These are phyloP conservation scores for Guyanaporus albipodus DNA, from an alignment of 768 basidiomycete genomes.

Conservation along the genomic window DNA sequence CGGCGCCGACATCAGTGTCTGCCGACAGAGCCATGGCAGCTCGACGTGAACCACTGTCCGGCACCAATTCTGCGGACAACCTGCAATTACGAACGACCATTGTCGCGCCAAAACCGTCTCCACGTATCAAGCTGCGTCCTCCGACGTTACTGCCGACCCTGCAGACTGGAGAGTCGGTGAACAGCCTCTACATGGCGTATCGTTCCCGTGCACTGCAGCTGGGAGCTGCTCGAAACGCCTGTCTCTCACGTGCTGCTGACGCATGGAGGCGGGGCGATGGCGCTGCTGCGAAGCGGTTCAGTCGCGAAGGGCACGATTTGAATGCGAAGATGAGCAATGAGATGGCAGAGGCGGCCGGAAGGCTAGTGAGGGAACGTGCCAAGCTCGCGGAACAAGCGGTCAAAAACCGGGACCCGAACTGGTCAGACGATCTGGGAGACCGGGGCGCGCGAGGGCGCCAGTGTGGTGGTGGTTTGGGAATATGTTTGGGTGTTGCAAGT, in stretches of 20 bases:
- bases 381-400: constrained; percentile 74
- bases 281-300: constrained; percentile 92
- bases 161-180: constrained; percentile 77
- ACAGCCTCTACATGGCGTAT: constrained; percentile 82
- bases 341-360: constrained; percentile 80
- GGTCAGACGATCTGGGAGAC: constrained; percentile 85
- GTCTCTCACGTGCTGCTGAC: constrained; percentile 90
- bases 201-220: constrained; percentile 86
- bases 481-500: constrained; percentile 81
- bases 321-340: constrained; percentile 89
- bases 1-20: constrained; percentile 28
- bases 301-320: constrained; percentile 88
- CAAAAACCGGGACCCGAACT: constrained; percentile 58
- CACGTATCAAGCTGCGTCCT: constrained; percentile 78
- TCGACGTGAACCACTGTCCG: constrained; percentile 56
- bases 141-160: constrained; percentile 86
- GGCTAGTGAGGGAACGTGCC: constrained; percentile 80
- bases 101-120: constrained; percentile 77
- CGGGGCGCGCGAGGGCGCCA: constrained; percentile 66
- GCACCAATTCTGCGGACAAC: constrained; percentile 47
- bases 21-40: constrained; percentile 41
- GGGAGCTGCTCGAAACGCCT: constrained; percentile 91
- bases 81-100: constrained; percentile 64
- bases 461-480: constrained; percentile 80
- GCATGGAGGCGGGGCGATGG: constrained; percentile 96